These are phyloP conservation scores for Aureobasidium sp. DNA, from an alignment of 2,329 filamentous ascomycete genomes.

Conservation along the genomic window DNA sequence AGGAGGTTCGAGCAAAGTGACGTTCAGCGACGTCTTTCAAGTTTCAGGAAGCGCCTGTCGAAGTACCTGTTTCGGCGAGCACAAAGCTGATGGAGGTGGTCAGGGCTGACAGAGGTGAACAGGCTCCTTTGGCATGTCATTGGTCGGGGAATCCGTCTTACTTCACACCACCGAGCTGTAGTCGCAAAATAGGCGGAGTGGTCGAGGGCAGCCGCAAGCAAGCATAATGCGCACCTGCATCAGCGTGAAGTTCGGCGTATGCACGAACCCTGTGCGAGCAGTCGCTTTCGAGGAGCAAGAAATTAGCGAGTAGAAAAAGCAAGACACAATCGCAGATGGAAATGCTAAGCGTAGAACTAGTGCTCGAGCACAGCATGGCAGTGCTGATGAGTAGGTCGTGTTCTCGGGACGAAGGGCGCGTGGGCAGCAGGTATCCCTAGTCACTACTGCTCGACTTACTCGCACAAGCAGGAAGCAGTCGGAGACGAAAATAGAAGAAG, in stretches of 20 bases:
- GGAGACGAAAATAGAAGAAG: constrained; percentile 5
- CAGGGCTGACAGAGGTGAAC: constrained; percentile 4
- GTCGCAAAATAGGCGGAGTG: not conserved
- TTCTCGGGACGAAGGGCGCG: not conserved
- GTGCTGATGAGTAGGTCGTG: not conserved
- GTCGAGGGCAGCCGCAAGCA: not conserved
- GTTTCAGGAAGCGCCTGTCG: constrained; percentile 6
- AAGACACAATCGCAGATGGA: not conserved
- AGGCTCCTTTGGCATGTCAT: not conserved
- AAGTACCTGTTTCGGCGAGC: not conserved
- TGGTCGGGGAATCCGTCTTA: constrained; percentile 8
- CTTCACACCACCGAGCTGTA: constrained; percentile 6
- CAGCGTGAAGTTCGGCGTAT: not conserved
- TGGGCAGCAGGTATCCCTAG: not conserved
- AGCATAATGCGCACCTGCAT: not conserved
- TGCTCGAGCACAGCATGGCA: not conserved
- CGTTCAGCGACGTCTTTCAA: not conserved
- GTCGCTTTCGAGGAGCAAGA: not conserved
- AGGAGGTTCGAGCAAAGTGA: not conserved
- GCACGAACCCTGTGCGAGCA: not conserved
- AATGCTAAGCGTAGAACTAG: not conserved
- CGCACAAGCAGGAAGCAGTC: not conserved
- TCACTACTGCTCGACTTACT: not conserved
- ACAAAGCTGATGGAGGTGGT: constrained; percentile 2
- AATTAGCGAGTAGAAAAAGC: not conserved